These are phyloP conservation scores for Niveomyces coronatus DNA, from an alignment of 2,329 filamentous ascomycete species.

Conservation along the genomic window DNA sequence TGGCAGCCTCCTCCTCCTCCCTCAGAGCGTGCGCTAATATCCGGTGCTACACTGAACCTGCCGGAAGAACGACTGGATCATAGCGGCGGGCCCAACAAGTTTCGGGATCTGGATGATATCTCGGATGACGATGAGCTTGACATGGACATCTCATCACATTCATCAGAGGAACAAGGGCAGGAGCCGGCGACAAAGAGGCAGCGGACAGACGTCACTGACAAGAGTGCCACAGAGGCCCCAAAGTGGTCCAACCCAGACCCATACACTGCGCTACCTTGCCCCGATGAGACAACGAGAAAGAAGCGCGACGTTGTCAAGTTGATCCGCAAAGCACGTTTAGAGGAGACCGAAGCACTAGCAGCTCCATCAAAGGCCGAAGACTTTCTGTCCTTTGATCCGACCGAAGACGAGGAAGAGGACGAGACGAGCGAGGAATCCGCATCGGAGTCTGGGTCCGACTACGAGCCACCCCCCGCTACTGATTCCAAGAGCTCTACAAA, in stretches of 20 bases:
- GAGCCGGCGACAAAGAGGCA: constrained; percentile 29
- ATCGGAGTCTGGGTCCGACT: constrained; percentile 11
- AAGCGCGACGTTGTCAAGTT: constrained; percentile 81
- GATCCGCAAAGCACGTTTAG: constrained; percentile 79
- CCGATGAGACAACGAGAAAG: constrained; percentile 61
- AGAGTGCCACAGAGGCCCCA: constrained; percentile 41
- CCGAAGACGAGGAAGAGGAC: constrained; percentile 43
- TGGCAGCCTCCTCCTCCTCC: constrained; percentile 30
- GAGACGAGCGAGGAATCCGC: constrained; percentile 14
- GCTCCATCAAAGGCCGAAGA: constrained; percentile 57
- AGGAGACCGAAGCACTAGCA: constrained; percentile 36
- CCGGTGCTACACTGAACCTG: constrained; percentile 29
- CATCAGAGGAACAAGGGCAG: constrained; percentile 22
- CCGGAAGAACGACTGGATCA: constrained; percentile 38
- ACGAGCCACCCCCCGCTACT: constrained; percentile 12
- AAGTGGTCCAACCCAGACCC: constrained; percentile 96
- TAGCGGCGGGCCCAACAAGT: constrained; percentile 37
- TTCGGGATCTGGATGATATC: constrained; percentile 44
- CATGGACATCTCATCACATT: constrained; percentile 47
- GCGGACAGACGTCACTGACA: constrained; percentile 17
- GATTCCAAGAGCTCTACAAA: not conserved
- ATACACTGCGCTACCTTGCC: constrained; percentile 77
- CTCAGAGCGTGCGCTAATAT: constrained; percentile 40
- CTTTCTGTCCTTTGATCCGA: constrained; percentile 78
- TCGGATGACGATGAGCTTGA: constrained; percentile 54